phyloP scores from a whole-genome alignment of 306 rosid genomes.

The Trifolium dubium region DNA sequence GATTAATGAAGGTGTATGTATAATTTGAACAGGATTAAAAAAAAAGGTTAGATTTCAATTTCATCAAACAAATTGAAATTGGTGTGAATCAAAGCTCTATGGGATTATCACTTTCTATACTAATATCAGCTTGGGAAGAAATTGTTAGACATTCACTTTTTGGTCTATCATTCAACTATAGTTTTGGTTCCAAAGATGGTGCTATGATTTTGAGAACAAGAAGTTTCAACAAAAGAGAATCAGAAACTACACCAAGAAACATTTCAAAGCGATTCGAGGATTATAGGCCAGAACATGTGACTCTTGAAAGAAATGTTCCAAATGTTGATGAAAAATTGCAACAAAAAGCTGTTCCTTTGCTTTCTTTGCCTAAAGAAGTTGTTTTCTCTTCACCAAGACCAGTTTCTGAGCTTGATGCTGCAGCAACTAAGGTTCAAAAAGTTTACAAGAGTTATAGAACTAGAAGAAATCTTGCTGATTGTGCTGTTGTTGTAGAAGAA shows the following conservation, averaged over 20 bases:
- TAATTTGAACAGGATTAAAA: slow-evolving; percentile 32
- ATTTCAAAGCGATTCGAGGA: slow-evolving; percentile 53
- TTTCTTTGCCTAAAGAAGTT: slow-evolving; percentile 62
- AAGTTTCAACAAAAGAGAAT: slow-evolving; percentile 62
- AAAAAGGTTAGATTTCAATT: neutral
- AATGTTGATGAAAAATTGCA: slow-evolving; percentile 44
- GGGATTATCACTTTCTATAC: slow-evolving; percentile 71
- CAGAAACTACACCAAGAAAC: slow-evolving; percentile 37
- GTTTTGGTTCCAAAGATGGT: slow-evolving; percentile 52
- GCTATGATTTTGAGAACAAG: slow-evolving; percentile 53
- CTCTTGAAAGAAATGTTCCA: slow-evolving; percentile 56
- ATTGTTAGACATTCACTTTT: slow-evolving; percentile 47
- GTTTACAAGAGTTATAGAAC: slow-evolving; percentile 92
- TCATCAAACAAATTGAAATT: slow-evolving; percentile 20
- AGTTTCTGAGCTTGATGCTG: slow-evolving; percentile 80
- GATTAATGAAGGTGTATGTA: neutral
- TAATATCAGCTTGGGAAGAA: slow-evolving; percentile 64
- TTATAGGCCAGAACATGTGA: slow-evolving; percentile 63
- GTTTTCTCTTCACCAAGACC: slow-evolving; percentile 74
- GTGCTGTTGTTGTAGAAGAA: slow-evolving; percentile 95
- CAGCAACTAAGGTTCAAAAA: slow-evolving; percentile 85
- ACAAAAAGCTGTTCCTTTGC: slow-evolving; percentile 63
- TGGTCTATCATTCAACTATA: slow-evolving; percentile 38
- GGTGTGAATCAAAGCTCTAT: slow-evolving; percentile 36
- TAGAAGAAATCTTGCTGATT: slow-evolving; percentile 91